Evolutionary conservation across 805 yeast genomes (phyloP), one percentile per base, ranked within the genome.

Genomic region (Yamadazyma insecticola): DNA sequence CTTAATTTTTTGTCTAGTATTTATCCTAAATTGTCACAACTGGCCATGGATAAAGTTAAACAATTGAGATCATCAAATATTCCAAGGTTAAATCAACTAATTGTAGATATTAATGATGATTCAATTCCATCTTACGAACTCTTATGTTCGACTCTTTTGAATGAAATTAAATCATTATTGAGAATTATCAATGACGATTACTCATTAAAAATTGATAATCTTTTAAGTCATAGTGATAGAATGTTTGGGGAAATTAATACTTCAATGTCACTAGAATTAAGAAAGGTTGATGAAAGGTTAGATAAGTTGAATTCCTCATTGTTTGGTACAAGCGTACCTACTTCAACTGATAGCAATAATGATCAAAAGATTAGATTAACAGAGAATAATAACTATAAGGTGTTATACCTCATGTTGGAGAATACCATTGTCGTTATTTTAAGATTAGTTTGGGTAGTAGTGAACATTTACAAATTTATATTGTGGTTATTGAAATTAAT

Each of bases 191-290:
- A 65, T 36, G 67, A 60, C 29, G 54, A 67, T 31, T 69, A 70
- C 37, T 72, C 80, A 0, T 67, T 68, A 33, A 67, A 65, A 47
- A 68, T 80, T 23, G 88, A 81, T 45, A 76, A 72, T 29, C 49
- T 80, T 33, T 57, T 81, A 27, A 75, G 80, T 11, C 63, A 68
- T 22, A 75, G 82, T 30, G 88, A 81, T 54, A 60, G 89, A 40
- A 70, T 81, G 8, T 72, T 78, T 36, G 81, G 86, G 38, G 89
- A 81, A 46, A 75, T 82, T 32, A 82, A 78, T 50, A 81, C 90
- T 0, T 77, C 87, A 1, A 52, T 81, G 25, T 70, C 86, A 8
- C 55, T 82, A 37, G 80, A 78, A 41, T 57, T 81, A 17, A 60
- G 82, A 13, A 70, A 69, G 35, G 52, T 76, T 4, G 61, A 60